Base-by-base conservation (phyloP, 164 flowering plant species). In the Platanus orientalis region DNA sequence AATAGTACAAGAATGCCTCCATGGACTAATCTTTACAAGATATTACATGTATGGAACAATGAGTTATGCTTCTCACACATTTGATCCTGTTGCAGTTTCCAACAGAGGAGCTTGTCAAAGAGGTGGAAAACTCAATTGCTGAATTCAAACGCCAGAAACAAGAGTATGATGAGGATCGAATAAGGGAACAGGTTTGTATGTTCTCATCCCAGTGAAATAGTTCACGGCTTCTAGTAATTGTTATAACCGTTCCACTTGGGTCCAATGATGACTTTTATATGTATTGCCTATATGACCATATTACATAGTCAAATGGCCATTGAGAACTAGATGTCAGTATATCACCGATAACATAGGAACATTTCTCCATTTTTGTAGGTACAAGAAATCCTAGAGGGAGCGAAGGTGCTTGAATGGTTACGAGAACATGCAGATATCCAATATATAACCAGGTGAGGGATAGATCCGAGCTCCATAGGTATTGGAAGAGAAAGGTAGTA, bases 341-440 rank as follows among this genome's bases (percentile, higher is more conserved):
- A 42, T 27, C 27, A 28, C 20, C 0, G 26, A 16, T 44, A 13
- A 27, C 54, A 48, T 45, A 61, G 9, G n/a, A 42, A 27, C 6
- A n/a, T 6, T 20, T 51, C 19, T 17, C 17, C 47, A 52, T 14
- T 66, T 64, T 1, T 57, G 42, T 40, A 93, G 98, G 98, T 93
- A 21, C 88, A 93, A 81, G 97, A 84, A 62, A 73, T 89, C 30
- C 78, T 90, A 9, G 96, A 89, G 66, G 96, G 91, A 61, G 96
- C 97, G 17, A 94, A 89, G 78, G 98, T 88, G 71, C 91, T 93
- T 55, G 97, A 94, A 78, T 90, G 92, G 95, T 71, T 94, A 61
- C 84, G 79, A 77, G 95, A 86, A 69, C 90, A 77, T 67, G 84
- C 96, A 30, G 86, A 85, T 17, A 79, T 90, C 50, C 71, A 86